Evolutionary conservation across 2,329 filamentous ascomycete species (phyloP).

Genomic region (Fusarium sp.): DNA sequence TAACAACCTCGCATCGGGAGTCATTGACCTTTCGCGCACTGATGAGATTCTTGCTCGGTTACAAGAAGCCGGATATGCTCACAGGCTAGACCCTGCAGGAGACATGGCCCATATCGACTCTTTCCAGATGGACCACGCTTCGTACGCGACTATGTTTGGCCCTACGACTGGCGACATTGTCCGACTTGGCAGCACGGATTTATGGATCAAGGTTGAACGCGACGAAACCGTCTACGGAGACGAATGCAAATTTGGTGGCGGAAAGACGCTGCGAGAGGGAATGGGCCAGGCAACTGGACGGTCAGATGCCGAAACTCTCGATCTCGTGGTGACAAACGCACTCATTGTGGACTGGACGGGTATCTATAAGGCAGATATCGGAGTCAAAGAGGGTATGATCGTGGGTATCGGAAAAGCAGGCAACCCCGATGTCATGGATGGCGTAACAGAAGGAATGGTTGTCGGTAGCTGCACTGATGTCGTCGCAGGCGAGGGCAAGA

Average conservation of each 20-base stretch:
- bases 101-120: slow-evolving; percentile 67
- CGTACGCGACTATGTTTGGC: slow-evolving; percentile 91
- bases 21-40: slow-evolving; percentile 72
- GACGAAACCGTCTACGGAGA: slow-evolving; percentile 89
- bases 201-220: slow-evolving; percentile 91
- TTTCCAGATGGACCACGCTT: slow-evolving; percentile 79
- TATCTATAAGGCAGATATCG: slow-evolving; percentile 97
- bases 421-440: slow-evolving; percentile 97
- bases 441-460: slow-evolving; percentile 81
- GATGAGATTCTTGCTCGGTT: slow-evolving; percentile 76
- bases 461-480: slow-evolving; percentile 92
- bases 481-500: slow-evolving; percentile 89
- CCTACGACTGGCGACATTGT: slow-evolving; percentile 91
- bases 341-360: slow-evolving; percentile 91
- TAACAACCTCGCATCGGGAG: slow-evolving; percentile 81
- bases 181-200: slow-evolving; percentile 82
- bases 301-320: slow-evolving; percentile 77
- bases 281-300: slow-evolving; percentile 93
- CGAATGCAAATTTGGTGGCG: slow-evolving; percentile 94
- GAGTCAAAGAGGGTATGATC: slow-evolving; percentile 88
- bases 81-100: slow-evolving; percentile 74
- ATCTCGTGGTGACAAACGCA: slow-evolving; percentile 90
- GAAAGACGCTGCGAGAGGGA: slow-evolving; percentile 92
- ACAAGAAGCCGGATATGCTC: slow-evolving; percentile 80
- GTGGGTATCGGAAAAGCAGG: slow-evolving; percentile 93